These are phyloP conservation scores for Tylopilus sp. DNA, from an alignment of 768 basidiomycete species.

Conservation along the genomic window DNA sequence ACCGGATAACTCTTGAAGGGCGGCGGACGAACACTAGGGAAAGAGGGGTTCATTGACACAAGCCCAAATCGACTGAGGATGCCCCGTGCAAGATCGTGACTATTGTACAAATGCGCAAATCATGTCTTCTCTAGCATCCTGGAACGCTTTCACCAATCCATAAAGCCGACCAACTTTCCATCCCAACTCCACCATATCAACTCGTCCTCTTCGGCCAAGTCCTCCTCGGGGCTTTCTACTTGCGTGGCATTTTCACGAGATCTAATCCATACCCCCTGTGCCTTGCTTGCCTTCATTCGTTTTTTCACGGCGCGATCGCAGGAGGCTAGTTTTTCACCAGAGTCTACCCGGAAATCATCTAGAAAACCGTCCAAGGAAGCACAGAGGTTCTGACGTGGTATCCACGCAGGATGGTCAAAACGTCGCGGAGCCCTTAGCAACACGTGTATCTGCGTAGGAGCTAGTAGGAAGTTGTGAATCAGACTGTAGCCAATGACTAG, in stretches of 20 bases:
- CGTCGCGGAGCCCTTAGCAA: constrained; percentile 46
- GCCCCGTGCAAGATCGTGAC: no score
- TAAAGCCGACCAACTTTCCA: constrained; percentile 44
- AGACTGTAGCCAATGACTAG: background rate
- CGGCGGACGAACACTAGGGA: no score
- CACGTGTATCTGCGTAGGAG: constrained; percentile 46
- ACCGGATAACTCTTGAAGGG: no score
- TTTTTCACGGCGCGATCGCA: constrained; percentile 22
- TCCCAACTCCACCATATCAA: constrained; percentile 54
- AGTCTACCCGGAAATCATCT: constrained; percentile 25
- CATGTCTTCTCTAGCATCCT: no score
- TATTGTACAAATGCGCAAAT: no score
- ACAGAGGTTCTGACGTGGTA: constrained; percentile 43
- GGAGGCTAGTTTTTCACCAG: constrained; percentile 2
- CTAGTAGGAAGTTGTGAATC: constrained; percentile 30
- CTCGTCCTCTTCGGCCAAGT: constrained; percentile 40
- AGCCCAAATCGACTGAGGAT: no score
- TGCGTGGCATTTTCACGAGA: constrained; percentile 5
- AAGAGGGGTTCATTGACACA: no score
- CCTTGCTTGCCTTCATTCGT: constrained; percentile 26
- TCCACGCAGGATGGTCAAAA: constrained; percentile 46
- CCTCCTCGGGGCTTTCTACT: constrained; percentile 6
- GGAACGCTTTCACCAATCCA: constrained; percentile 37
- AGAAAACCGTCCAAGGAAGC: constrained; percentile 36
- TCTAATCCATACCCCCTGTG: constrained; percentile 45